Evolutionary conservation across 306 rosid species (phyloP).

Genomic region (Vigna angularis): DNA sequence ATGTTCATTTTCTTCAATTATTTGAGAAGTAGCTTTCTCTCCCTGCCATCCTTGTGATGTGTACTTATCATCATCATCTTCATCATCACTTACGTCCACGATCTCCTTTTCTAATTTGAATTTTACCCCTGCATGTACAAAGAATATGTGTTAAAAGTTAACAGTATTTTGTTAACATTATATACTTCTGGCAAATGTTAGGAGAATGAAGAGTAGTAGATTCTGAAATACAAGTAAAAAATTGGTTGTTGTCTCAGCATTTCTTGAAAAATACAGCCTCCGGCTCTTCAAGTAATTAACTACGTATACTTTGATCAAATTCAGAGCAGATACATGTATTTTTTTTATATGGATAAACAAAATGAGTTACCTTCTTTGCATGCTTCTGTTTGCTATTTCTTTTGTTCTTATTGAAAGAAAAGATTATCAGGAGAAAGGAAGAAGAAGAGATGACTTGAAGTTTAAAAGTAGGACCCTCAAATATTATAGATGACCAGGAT

Average conservation of each 20-base stretch:
- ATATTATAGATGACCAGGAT: too few species aligned
- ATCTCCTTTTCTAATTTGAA: neutral
- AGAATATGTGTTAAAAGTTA: conserved; percentile 18
- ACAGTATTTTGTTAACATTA: neutral
- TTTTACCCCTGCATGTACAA: conserved; percentile 32
- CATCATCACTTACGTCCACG: conserved; percentile 19
- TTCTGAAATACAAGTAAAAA: conserved; percentile 13
- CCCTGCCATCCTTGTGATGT: neutral
- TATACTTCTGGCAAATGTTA: neutral
- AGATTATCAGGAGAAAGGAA: neutral
- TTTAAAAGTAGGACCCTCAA: too few species aligned
- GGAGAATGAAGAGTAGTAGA: conserved; percentile 20
- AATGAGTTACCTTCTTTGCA: too few species aligned
- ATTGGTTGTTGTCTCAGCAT: conserved; percentile 9
- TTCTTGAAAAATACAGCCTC: neutral
- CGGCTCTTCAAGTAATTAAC: conserved; percentile 11
- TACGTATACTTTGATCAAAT: neutral
- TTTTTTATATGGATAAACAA: neutral
- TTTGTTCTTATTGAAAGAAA: too few species aligned
- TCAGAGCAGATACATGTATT: neutral
- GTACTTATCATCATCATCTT: conserved; percentile 16
- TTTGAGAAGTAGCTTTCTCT: neutral
- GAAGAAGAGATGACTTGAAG: too few species aligned
- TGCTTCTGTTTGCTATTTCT: too few species aligned
- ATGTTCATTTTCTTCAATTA: neutral